phyloP scores from a whole-genome alignment of 2,329 filamentous ascomycete species.

The Sporothrix pallida region DNA sequence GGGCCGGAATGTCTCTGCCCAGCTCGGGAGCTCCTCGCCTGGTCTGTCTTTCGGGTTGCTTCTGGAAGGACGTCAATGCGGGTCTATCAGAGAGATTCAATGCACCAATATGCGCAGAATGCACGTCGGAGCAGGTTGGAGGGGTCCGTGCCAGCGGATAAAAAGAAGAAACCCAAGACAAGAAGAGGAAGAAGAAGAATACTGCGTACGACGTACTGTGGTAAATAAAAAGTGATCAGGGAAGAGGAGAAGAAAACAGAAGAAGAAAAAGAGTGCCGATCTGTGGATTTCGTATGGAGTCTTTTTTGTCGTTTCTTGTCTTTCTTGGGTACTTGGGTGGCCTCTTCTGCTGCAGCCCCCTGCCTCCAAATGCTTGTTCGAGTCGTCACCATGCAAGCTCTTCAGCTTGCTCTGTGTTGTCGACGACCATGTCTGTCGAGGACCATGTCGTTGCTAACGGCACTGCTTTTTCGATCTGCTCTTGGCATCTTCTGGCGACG shows the following conservation, averaged over 20 bases:
- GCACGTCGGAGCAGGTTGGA: constrained; percentile 24
- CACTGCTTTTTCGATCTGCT: background rate
- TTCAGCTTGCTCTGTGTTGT: constrained; percentile 7
- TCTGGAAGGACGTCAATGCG: constrained; percentile 25
- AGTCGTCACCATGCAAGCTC: background rate
- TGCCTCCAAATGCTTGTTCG: constrained; percentile 3
- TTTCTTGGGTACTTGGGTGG: constrained; percentile 13
- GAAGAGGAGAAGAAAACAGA: background rate
- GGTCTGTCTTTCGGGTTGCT: background rate
- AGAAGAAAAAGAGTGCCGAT: background rate
- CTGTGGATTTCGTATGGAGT: background rate
- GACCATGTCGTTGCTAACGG: background rate
- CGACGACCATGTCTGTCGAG: background rate
- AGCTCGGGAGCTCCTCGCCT: background rate
- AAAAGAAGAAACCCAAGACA: background rate
- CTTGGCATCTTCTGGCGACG: background rate
- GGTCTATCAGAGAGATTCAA: constrained; percentile 13
- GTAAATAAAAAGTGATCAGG: too few relatives aligned
- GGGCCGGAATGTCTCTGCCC: background rate
- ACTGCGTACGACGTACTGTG: too few relatives aligned
- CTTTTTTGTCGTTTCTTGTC: background rate
- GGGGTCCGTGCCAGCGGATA: constrained; percentile 28
- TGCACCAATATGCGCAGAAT: constrained; percentile 24
- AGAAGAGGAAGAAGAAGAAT: background rate
- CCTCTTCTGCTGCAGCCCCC: constrained; percentile 1